A percentile compares a stretch with the other conserved stretches of the same genome.
These are phyloP conservation scores for Casuarina glauca DNA, from an alignment of 306 rosid genomes.

Conservation along the genomic window DNA sequence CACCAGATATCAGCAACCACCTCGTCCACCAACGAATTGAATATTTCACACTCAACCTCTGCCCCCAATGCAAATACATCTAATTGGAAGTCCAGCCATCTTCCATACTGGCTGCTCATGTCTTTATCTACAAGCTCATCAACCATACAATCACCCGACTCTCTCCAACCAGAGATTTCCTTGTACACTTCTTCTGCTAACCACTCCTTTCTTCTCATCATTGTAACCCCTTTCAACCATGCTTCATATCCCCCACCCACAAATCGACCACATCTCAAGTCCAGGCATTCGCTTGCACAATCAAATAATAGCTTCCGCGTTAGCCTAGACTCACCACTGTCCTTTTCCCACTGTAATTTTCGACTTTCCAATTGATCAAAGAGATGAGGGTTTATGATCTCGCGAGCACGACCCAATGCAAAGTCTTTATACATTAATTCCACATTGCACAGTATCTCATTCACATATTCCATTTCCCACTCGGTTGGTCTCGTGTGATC, in stretches of 20 bases:
- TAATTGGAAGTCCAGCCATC: constrained; percentile 73
- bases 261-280: constrained; percentile 56
- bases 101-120: constrained; percentile 76
- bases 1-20: constrained; percentile 49
- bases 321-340: constrained; percentile 36
- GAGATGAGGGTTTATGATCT: constrained; percentile 59
- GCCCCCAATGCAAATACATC: constrained; percentile 61
- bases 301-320: constrained; percentile 67
- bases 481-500: constrained; percentile 34
- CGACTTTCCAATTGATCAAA: constrained; percentile 67
- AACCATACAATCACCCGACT: constrained; percentile 79
- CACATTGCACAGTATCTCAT: constrained; percentile 56
- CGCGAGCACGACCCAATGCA: constrained; percentile 46
- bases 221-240: constrained; percentile 72
- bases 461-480: constrained; percentile 76
- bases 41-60: constrained; percentile 68
- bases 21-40: constrained; percentile 70
- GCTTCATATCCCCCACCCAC: constrained; percentile 60
- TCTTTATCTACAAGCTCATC: constrained; percentile 89
- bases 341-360: constrained; percentile 37
- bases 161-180: constrained; percentile 67
- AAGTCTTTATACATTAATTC: constrained; percentile 72
- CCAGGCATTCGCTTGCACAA: constrained; percentile 74
- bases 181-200: constrained; percentile 69
- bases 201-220: constrained; percentile 66